Base-by-base conservation (phyloP, 805 yeast species). In the Ogataea degrootiae region DNA sequence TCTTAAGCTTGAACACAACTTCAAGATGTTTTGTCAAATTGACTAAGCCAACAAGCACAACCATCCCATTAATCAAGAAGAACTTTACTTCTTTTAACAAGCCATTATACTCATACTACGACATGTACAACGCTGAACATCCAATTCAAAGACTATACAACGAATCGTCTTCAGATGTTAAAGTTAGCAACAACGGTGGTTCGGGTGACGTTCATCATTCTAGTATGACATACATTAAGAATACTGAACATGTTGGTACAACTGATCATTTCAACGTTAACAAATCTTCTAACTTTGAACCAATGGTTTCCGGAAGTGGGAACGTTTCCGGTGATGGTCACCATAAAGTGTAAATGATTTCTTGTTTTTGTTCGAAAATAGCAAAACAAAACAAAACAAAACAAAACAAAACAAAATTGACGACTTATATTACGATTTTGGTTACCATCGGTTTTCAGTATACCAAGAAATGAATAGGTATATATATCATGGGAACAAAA, bases 171-270 rank as follows among this genome's bases (percentile, higher is more conserved):
- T 29, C 42, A 8, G 14, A 42, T 8, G 50, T 53, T 5, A 36
- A 45, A 26, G 68, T 65, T 26, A 60, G 54, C 50, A 63, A 58
- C 52, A 64, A 61, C 44, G 66, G 68, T 2, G 66, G 65, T 36
- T 47, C 57, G 14, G 67, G 67, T 37, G 41, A 50, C 22, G 51
- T 61, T 23, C 60, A 61, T 35, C 56, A 56, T 14, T 53, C 57
- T 33, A 57, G 60, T 9, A 61, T 58, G 65, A 60, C 62, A 7
- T 56, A 49, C 45, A 62, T 63, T 41, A 57, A 63, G 46, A 61
- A 59, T 45, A 54, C 59, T 23, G 49, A 45, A 21, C 52, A 56
- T 14, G 47, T 53, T 14, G 57, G 57, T 22, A 43, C 48, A 11
- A 48, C 45, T 23, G 34, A 48, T 6, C 39, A 41, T 17, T 44